Evolutionary conservation across 495 filamentous ascomycete species (phyloP), one percentile per base, ranked within the genome.

Genomic region (Daldinia loculata): DNA sequence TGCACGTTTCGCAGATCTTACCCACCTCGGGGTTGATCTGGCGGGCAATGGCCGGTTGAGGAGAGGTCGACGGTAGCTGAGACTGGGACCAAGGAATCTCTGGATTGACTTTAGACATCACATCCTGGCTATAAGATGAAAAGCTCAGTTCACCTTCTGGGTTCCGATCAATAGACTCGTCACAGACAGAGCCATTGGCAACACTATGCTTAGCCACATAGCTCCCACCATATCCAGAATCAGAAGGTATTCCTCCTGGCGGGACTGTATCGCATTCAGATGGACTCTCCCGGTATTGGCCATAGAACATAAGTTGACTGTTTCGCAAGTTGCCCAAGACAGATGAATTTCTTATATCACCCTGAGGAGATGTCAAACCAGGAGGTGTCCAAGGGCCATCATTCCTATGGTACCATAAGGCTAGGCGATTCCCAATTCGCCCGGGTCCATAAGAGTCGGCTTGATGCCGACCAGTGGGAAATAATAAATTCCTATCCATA

Each of bases 191-290:
- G 8, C 77, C 80, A 11, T 85, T 83, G 0, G 82, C 80, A 52
- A 80, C 74, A 59, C 80, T 82, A 15, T 74, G 76, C 24, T 75
- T 77, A 19, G 71, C 61, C 17, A 58, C 63, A 56, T 76, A 75
- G 60, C 85, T 90, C 9, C 82, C 86, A 69, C 82, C 86, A 74
- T 92, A 92, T 14, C 86, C 90, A 6, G 90, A 92, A 72, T 93
- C 90, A 1, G 84, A 86, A 2, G 81, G 79, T 26, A 83, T 71
- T 9, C 81, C 79, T 15, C 82, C 80, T 32, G 83, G 84, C 39
- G 78, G 80, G 61, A 87, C 80, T 22, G 86, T 88, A 32, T 83
- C 89, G 50, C 79, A 82, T 60, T 91, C 89, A 3, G 89, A 91
- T 8, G 78, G 76, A 32, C 61, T 68, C 38, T 70, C 75, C 24